phyloP scores from a whole-genome alignment of 768 basidiomycete genomes.

The Boletus reticulatus region DNA sequence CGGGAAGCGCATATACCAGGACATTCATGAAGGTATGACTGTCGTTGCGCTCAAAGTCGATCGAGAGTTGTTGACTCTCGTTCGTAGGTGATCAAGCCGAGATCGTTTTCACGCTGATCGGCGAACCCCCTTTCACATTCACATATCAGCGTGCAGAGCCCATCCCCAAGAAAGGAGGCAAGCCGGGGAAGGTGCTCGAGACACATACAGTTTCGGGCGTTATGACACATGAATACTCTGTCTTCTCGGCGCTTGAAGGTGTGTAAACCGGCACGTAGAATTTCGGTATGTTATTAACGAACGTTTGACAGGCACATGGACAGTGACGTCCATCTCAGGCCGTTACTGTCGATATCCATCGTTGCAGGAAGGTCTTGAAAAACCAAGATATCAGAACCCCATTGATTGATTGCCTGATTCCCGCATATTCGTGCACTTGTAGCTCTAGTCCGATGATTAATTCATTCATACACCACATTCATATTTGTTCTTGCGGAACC shows the following conservation, averaged over 20 bases:
- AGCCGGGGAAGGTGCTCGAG: constrained; percentile 78
- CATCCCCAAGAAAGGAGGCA: constrained; percentile 62
- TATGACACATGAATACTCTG: constrained; percentile 74
- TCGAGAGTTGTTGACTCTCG: neutral
- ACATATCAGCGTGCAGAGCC: constrained; percentile 87
- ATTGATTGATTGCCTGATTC: constrained; percentile 10
- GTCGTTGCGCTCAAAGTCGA: neutral
- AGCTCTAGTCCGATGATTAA: constrained; percentile 18
- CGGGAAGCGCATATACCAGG: constrained; percentile 77
- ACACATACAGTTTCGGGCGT: constrained; percentile 88
- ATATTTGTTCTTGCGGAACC: neutral
- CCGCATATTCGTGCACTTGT: constrained; percentile 26
- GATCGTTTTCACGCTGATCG: constrained; percentile 85
- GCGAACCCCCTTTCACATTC: constrained; percentile 95
- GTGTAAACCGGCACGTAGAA: constrained; percentile 12
- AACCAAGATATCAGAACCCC: constrained; percentile 20
- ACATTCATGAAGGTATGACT: constrained; percentile 79
- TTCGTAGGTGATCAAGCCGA: constrained; percentile 84
- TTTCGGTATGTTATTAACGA: neutral
- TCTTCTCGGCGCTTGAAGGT: constrained; percentile 92
- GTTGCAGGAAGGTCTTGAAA: constrained; percentile 51
- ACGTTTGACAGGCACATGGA: constrained; percentile 71
- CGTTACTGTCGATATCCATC: constrained; percentile 86
- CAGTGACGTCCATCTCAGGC: constrained; percentile 89
- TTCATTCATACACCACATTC: neutral